Percentiles rank a stretch among this genome's conserved stretches.
Evolutionary conservation across 768 basidiomycete genomes (phyloP).

Genomic region (Calocybe indica): DNA sequence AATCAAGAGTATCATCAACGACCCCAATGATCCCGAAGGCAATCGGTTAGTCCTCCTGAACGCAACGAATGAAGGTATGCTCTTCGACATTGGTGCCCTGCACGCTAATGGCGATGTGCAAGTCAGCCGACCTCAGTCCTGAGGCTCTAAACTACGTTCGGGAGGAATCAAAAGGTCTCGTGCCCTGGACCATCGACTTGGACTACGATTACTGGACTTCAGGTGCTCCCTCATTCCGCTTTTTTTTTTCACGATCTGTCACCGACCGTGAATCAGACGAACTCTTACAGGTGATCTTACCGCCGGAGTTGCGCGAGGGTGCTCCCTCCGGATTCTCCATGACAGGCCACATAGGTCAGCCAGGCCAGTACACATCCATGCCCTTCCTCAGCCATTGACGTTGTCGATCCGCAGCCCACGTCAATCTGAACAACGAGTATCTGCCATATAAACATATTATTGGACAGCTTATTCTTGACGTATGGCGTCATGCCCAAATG

Average conservation of each 20-base stretch:
- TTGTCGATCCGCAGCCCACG: slow-evolving; percentile 54
- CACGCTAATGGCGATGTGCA: slow-evolving; percentile 17
- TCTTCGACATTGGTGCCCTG: neutral
- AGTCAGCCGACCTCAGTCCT: slow-evolving; percentile 63
- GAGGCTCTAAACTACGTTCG: slow-evolving; percentile 52
- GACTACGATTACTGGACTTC: slow-evolving; percentile 88
- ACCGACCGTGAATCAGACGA: slow-evolving; percentile 58
- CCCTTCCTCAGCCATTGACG: neutral
- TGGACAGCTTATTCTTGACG: slow-evolving; percentile 89
- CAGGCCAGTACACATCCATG: slow-evolving; percentile 41
- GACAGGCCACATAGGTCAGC: slow-evolving; percentile 67
- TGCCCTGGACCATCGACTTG: slow-evolving; percentile 55
- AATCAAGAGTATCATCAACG: slow-evolving; percentile 50
- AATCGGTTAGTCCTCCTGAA: slow-evolving; percentile 64
- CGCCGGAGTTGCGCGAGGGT: slow-evolving; percentile 68
- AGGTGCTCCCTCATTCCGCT: slow-evolving; percentile 34
- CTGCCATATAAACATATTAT: slow-evolving; percentile 88
- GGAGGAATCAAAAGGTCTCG: slow-evolving; percentile 49
- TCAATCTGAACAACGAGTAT: slow-evolving; percentile 89
- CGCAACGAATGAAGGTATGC: slow-evolving; percentile 53
- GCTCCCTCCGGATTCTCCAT: slow-evolving; percentile 85
- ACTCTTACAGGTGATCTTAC: slow-evolving; percentile 76
- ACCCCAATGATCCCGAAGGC: slow-evolving; percentile 40
- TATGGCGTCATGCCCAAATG: slow-evolving; percentile 26
- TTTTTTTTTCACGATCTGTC: neutral